Evolutionary conservation across 495 filamentous ascomycete genomes (phyloP), one percentile per base, ranked within the genome.

Genomic region (Penicillium cataractarum): DNA sequence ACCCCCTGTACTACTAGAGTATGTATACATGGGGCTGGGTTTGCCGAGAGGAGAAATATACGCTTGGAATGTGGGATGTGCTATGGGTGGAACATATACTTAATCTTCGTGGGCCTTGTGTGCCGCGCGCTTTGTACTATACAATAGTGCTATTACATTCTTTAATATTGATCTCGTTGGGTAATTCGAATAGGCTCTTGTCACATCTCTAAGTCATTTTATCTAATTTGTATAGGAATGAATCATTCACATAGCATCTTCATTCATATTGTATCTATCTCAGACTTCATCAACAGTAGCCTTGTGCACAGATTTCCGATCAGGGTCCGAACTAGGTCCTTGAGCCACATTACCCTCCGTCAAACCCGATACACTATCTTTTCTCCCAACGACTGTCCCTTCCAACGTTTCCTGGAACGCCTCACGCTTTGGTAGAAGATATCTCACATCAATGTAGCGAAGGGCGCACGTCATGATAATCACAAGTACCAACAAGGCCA

Each of bases 1-100:
- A 81, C 37, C 78, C 78, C 7, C 59, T 72, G n/a, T 81, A 77
- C 60, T 76, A 77, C 62, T 79, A 70, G 49, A 27, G 46, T 7
- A 29, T 13, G 15, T 3, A 27, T 15, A 48, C 22, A 15, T 12
- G 22, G 24, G 1, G 21, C 4, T 4, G 24, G 1, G 21, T 8
- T 4, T 12, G 19, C 22, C 24, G 42, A 46, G 42, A 9, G 42
- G 2, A 13, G 21, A 2, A 46, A 21, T 24, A 46, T 46, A 46
- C 42, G 21, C 21, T 19, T 22, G 21, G 42, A 24, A 46, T 22
- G 9, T 24, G 42, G 9, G 42, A 46, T 24, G 42, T 46, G 42
- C 22, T 46, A 24, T 46, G 21, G 42, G 17, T 46, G 4, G 42
- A 10, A 31, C 7, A 29, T 52, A 52, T 52, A 52, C 15, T 52